Conservation (phyloP, 1,284 basidiomycete species). For the Psilocybe mexicana region DNA sequence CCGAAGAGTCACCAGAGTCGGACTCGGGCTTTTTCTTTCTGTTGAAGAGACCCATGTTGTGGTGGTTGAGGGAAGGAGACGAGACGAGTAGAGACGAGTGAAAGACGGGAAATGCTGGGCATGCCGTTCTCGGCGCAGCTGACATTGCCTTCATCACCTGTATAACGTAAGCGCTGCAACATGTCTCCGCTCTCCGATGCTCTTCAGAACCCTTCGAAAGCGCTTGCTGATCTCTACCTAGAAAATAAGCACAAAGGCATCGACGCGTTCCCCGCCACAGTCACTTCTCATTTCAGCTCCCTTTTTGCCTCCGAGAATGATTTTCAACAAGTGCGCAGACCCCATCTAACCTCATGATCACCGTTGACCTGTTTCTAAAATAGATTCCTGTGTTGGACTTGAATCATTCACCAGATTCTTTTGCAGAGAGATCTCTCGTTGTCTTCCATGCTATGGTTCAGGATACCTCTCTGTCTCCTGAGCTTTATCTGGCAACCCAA, state of each 20-base stretch:
- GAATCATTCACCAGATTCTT: constrained; percentile 45
- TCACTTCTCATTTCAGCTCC: constrained; percentile 7
- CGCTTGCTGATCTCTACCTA: constrained; percentile 47
- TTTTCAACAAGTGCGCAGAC: constrained; percentile 42
- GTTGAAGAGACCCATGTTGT: constrained; percentile 56
- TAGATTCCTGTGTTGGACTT: constrained; percentile 59
- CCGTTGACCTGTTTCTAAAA: neutral
- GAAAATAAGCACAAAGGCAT: constrained; percentile 6
- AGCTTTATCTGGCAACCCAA: constrained; percentile 63
- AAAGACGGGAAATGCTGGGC: neutral
- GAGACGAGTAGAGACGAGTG: neutral
- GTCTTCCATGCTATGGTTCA: constrained; percentile 78
- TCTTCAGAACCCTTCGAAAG: constrained; percentile 40
- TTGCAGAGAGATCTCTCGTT: constrained; percentile 55
- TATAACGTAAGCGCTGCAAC: constrained; percentile 29
- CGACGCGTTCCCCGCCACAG: constrained; percentile 2
- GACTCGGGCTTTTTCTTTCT: constrained; percentile 44
- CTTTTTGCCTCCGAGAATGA: constrained; percentile 44
- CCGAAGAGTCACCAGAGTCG: constrained; percentile 39
- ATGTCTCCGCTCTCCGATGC: constrained; percentile 45
- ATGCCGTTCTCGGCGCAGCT: constrained; percentile 3
- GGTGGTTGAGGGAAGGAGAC: constrained; percentile 6
- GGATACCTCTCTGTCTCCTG: constrained; percentile 70
- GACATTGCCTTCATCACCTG: neutral
- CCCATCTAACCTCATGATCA: neutral